phyloP scores from a whole-genome alignment of 345 rosid species.

The Eucalyptus albens region DNA sequence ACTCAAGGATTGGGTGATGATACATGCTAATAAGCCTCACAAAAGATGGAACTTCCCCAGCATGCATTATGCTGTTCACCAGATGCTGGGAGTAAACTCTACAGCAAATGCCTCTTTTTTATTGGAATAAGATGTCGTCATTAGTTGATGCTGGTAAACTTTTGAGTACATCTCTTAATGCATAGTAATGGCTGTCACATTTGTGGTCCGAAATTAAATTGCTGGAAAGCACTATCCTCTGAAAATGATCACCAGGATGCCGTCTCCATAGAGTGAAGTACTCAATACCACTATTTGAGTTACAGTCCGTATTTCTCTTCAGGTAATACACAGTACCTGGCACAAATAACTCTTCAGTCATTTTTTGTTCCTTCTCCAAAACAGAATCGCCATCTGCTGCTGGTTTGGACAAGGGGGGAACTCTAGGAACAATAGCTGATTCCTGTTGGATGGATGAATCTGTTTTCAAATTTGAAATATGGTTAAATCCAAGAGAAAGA shows the following conservation, averaged over 20 bases:
- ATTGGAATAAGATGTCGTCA: conserved; percentile 32
- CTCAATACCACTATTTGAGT: conserved; percentile 15
- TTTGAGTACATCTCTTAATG: conserved; percentile 81
- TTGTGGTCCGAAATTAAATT: conserved; percentile 81
- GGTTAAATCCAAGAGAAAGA: background rate
- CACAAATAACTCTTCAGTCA: conserved; percentile 59
- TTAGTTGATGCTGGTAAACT: conserved; percentile 33
- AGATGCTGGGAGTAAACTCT: background rate
- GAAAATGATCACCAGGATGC: conserved; percentile 78
- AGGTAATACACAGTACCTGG: conserved; percentile 76
- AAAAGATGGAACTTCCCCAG: background rate
- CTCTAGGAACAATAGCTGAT: background rate
- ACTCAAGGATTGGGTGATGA: background rate
- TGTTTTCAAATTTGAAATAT: background rate
- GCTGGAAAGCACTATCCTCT: conserved; percentile 71
- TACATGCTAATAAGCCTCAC: background rate
- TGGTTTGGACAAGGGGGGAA: background rate
- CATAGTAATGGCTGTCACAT: conserved; percentile 83
- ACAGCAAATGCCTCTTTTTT: background rate
- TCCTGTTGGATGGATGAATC: conserved; percentile 8
- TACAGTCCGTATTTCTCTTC: conserved; percentile 33
- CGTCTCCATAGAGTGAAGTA: conserved; percentile 76
- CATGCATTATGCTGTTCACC: background rate
- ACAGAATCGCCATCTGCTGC: background rate
- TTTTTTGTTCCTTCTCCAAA: background rate